Evolutionary conservation across 2,329 filamentous ascomycete species (phyloP).

Genomic region (Botryotinia globosa): DNA sequence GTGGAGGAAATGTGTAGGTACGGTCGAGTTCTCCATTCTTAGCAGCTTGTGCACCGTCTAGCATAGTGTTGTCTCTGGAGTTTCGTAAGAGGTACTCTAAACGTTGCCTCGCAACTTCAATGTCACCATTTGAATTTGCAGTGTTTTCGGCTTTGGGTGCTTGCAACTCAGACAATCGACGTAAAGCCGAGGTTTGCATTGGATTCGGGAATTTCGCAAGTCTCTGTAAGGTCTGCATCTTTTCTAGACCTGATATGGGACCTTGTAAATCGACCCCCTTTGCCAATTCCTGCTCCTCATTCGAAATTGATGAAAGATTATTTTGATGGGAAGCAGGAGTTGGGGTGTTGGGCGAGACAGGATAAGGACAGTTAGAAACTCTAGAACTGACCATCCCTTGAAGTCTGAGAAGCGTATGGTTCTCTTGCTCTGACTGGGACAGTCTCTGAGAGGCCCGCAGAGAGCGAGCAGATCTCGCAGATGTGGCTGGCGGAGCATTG

Average conservation of each 20-base stretch:
- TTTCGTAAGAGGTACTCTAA: conserved; percentile 8
- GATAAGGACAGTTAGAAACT: not conserved
- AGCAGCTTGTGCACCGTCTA: not conserved
- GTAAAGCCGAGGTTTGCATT: conserved; percentile 30
- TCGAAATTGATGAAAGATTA: not conserved
- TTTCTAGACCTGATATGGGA: conserved; percentile 31
- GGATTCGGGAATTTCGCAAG: conserved; percentile 37
- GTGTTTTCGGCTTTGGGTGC: conserved; percentile 21
- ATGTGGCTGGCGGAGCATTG: conserved; percentile 17
- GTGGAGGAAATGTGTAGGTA: conserved; percentile 32
- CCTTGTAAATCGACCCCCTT: not conserved
- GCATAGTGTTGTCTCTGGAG: not conserved
- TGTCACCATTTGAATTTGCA: not conserved
- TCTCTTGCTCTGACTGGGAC: conserved; percentile 22
- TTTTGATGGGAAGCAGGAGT: conserved; percentile 10
- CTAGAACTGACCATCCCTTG: conserved; percentile 16
- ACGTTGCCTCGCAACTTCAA: not conserved
- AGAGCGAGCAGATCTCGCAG: conserved; percentile 17
- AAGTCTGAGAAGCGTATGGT: conserved; percentile 18
- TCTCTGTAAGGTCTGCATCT: conserved; percentile 38
- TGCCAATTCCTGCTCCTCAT: conserved; percentile 20
- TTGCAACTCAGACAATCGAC: conserved; percentile 33
- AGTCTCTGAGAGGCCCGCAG: conserved; percentile 10
- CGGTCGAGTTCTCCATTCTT: conserved; percentile 28
- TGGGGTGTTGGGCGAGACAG: conserved; percentile 4